Percentiles rank a stretch among this genome's conserved stretches.
Conservation (phyloP, 192 early-diverging fungal species). For the Backusella luteola region DNA sequence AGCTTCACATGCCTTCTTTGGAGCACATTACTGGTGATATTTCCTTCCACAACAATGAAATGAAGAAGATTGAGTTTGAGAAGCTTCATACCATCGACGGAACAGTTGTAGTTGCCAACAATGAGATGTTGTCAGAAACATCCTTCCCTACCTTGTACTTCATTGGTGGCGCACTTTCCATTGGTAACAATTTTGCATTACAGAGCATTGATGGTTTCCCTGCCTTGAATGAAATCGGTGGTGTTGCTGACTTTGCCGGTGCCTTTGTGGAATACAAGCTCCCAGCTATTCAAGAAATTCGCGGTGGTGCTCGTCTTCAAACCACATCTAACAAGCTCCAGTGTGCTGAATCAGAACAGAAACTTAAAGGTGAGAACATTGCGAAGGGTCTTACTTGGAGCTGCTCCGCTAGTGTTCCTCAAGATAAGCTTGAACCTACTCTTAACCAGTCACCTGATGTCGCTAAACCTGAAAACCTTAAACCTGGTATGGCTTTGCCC, state of each 20-base stretch:
- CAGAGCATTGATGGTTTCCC: conserved; percentile 54
- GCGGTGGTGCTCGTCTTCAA: conserved; percentile 61
- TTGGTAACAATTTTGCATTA: conserved; percentile 68
- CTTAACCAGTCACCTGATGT: conserved; percentile 11
- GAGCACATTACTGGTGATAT: conserved; percentile 48
- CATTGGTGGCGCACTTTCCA: conserved; percentile 61
- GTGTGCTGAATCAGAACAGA: conserved; percentile 36
- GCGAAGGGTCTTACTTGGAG: conserved; percentile 26
- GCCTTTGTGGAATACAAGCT: conserved; percentile 54
- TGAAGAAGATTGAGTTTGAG: conserved; percentile 46
- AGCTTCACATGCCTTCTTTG: conserved; percentile 42
- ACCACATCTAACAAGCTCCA: conserved; percentile 55
- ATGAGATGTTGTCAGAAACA: conserved; percentile 53
- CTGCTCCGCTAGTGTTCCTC: conserved; percentile 13
- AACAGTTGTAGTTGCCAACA: conserved; percentile 58
- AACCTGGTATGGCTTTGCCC: neutral
- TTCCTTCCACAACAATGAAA: conserved; percentile 59
- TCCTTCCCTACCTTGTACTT: conserved; percentile 51
- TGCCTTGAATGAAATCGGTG: conserved; percentile 51
- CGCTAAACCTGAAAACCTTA: neutral
- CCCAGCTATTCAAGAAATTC: conserved; percentile 51
- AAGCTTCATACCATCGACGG: conserved; percentile 46
- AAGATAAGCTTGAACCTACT: conserved; percentile 17
- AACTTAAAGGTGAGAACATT: conserved; percentile 14
- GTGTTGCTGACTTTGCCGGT: conserved; percentile 56